phyloP scores from a whole-genome alignment of 495 filamentous ascomycete genomes.

The Penicillium simplicissimum region DNA sequence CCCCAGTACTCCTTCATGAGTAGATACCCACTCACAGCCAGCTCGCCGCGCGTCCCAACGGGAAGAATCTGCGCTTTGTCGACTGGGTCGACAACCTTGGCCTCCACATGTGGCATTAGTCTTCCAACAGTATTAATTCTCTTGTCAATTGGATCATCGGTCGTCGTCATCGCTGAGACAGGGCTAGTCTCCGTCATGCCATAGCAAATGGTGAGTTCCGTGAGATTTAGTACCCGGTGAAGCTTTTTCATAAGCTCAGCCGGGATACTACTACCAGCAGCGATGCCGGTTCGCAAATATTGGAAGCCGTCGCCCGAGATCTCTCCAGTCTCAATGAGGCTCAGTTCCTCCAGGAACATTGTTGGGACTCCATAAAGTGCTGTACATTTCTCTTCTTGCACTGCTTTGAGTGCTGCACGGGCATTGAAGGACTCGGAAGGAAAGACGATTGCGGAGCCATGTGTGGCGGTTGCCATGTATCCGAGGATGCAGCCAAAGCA shows the following conservation, averaged over 20 bases:
- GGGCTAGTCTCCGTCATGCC: slow-evolving; percentile 98
- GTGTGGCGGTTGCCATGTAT: slow-evolving; percentile 92
- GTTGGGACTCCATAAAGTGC: slow-evolving; percentile 93
- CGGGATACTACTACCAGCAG: slow-evolving; percentile 83
- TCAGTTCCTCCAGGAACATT: slow-evolving; percentile 91
- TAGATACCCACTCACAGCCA: slow-evolving; percentile 82
- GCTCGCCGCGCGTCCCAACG: slow-evolving; percentile 69
- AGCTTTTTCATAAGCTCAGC: slow-evolving; percentile 80
- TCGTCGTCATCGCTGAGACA: slow-evolving; percentile 89
- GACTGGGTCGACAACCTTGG: slow-evolving; percentile 74
- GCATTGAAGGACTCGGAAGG: slow-evolving; percentile 88
- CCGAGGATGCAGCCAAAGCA: slow-evolving; percentile 92
- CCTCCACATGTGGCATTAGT: slow-evolving; percentile 77
- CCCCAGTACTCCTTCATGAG: slow-evolving; percentile 92
- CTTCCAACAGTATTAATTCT: slow-evolving; percentile 75
- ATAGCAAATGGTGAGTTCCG: slow-evolving; percentile 91
- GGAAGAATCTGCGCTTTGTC: slow-evolving; percentile 61
- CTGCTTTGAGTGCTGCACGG: slow-evolving; percentile 63
- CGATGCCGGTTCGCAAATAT: slow-evolving; percentile 82
- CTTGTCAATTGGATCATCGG: slow-evolving; percentile 76
- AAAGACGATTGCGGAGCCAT: slow-evolving; percentile 82
- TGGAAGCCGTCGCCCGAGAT: slow-evolving; percentile 61
- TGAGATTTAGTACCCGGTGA: slow-evolving; percentile 73
- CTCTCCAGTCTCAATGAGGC: slow-evolving; percentile 61
- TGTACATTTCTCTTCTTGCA: slow-evolving; percentile 75